Conservation (phyloP, 2,329 filamentous ascomycete species). For the Phaeosphaeriaceae sp. region DNA sequence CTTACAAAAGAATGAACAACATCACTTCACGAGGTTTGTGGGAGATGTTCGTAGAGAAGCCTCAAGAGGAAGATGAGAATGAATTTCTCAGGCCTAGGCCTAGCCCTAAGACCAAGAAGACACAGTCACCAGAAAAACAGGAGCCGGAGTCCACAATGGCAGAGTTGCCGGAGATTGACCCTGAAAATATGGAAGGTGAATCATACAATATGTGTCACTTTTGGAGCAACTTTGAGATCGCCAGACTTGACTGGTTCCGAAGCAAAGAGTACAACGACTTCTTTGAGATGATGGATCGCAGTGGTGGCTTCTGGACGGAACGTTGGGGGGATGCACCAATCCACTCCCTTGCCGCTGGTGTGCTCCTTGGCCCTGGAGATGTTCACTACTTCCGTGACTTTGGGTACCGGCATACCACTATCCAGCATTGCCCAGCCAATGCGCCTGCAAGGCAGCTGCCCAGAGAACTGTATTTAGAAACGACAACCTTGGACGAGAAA, state of each 20-base stretch:
- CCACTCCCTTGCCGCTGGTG: slow-evolving; percentile 93
- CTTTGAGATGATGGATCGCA: slow-evolving; percentile 98
- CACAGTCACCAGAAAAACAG: slow-evolving; percentile 80
- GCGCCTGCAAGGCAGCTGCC: slow-evolving; percentile 86
- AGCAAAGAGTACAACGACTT: slow-evolving; percentile 98
- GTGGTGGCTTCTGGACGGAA: slow-evolving; percentile 99
- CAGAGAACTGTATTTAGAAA: slow-evolving; percentile 80
- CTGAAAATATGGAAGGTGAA: slow-evolving; percentile 94
- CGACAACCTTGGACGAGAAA: slow-evolving; percentile 79
- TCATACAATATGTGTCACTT: slow-evolving; percentile 99
- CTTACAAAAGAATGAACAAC: slow-evolving; percentile 93
- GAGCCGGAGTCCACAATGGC: slow-evolving; percentile 74
- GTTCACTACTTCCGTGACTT: slow-evolving; percentile 99
- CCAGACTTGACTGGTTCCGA: slow-evolving; percentile 90
- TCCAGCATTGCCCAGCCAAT: slow-evolving; percentile 97
- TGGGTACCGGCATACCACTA: slow-evolving; percentile 97
- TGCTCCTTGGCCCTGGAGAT: slow-evolving; percentile 78
- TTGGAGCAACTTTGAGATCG: slow-evolving; percentile 99
- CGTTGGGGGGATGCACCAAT: slow-evolving; percentile 98
- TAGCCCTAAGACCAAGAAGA: slow-evolving; percentile 69
- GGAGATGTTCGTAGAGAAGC: slow-evolving; percentile 96
- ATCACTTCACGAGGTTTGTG: slow-evolving; percentile 89
- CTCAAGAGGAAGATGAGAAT: slow-evolving; percentile 63
- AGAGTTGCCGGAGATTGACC: slow-evolving; percentile 79
- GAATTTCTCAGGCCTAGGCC: slow-evolving; percentile 66